Evolutionary conservation across 1,284 basidiomycete species (phyloP).

Genomic region (Apiotrichum laibachii): DNA sequence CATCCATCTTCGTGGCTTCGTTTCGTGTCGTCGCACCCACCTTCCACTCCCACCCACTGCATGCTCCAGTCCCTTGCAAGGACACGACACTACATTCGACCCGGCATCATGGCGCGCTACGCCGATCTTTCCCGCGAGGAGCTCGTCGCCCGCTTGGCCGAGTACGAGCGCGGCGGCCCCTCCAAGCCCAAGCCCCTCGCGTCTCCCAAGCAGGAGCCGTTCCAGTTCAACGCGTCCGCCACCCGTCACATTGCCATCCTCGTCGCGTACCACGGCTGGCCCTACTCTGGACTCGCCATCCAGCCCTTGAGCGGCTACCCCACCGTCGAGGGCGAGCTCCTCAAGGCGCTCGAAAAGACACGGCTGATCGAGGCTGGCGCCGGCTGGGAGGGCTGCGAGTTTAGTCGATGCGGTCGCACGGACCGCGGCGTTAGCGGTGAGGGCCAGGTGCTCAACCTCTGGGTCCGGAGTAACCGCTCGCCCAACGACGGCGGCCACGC

Average conservation of each 20-base stretch:
- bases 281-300: constrained; percentile 84
- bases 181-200: constrained; percentile 13
- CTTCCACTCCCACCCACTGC: background rate
- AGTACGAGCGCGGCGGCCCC: constrained; percentile 54
- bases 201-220: constrained; percentile 19
- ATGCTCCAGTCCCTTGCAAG: constrained; percentile 4
- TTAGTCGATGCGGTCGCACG: constrained; percentile 88
- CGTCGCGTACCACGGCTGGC: constrained; percentile 88
- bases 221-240: constrained; percentile 65
- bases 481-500: constrained; percentile 33
- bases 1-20: background rate
- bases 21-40: background rate
- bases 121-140: constrained; percentile 55
- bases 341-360: constrained; percentile 73
- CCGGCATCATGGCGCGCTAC: constrained; percentile 25
- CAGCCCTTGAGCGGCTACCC: constrained; percentile 66
- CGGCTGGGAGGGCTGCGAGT: constrained; percentile 81
- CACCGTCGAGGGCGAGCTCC: constrained; percentile 86
- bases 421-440: constrained; percentile 93
- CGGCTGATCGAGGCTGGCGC: constrained; percentile 68
- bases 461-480: constrained; percentile 65
- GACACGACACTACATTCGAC: background rate
- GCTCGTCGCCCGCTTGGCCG: constrained; percentile 61
- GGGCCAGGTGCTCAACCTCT: constrained; percentile 89
- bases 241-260: constrained; percentile 86